Conservation (phyloP, 345 rosid genomes). For the Melaleuca quinquenervia region DNA sequence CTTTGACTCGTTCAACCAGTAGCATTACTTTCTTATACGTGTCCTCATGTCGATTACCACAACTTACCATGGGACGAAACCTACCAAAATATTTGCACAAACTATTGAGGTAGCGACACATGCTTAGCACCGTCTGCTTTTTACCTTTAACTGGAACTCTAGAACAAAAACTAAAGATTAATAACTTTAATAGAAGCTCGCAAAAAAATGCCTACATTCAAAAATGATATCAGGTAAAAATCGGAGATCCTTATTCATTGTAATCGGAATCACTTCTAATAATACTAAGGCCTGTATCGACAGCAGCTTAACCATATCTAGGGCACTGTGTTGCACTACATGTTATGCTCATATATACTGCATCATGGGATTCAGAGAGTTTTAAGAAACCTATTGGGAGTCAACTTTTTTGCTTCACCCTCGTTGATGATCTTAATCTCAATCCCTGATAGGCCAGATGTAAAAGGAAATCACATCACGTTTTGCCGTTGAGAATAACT, state of each 20-base stretch:
- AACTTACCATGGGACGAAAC: slow-evolving; percentile 80
- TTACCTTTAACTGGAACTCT: neutral
- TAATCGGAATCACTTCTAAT: neutral
- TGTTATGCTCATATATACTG: neutral
- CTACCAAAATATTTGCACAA: slow-evolving; percentile 20
- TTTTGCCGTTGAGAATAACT: neutral
- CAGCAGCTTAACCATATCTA: neutral
- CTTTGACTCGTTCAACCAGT: slow-evolving; percentile 87
- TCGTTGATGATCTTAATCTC: too few relatives aligned
- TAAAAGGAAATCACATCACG: too few relatives aligned
- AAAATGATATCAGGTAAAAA: neutral
- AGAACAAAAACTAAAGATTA: neutral
- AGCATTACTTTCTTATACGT: slow-evolving; percentile 79
- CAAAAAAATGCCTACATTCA: neutral
- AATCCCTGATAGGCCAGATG: too few relatives aligned
- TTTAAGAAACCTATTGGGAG: neutral
- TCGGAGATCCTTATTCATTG: neutral
- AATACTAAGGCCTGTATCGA: neutral
- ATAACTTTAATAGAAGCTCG: neutral
- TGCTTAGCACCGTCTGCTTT: neutral
- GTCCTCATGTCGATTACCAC: slow-evolving; percentile 74
- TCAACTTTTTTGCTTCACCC: neutral
- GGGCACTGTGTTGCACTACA: neutral
- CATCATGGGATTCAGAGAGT: neutral
- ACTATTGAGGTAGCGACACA: neutral